phyloP scores from a whole-genome alignment of 169 alveolate species.

The Plasmodium vivax region DNA sequence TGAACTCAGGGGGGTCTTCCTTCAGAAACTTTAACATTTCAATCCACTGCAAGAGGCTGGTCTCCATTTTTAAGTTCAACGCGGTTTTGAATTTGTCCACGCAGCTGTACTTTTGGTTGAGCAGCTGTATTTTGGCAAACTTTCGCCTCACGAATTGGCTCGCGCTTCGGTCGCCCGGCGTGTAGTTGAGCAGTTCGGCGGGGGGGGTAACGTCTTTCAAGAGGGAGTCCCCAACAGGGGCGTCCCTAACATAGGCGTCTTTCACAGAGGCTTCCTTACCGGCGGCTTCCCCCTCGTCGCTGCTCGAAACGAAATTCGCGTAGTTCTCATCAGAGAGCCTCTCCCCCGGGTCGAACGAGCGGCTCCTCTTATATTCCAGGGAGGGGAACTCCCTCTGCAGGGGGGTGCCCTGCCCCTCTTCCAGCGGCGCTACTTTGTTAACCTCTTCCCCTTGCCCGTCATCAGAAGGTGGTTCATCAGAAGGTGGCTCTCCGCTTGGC shows the following conservation, averaged over 20 bases:
- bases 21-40: conserved; percentile 42
- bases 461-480: not conserved
- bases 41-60: conserved; percentile 55
- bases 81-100: conserved; percentile 35
- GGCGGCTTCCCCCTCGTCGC: conserved; percentile 48
- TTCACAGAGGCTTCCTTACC: not conserved
- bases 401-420: not conserved
- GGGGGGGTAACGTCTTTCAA: not conserved
- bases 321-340: conserved; percentile 17
- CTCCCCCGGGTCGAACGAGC: not conserved
- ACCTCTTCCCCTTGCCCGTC: not conserved
- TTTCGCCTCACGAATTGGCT: conserved; percentile 12
- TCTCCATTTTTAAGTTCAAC: conserved; percentile 19
- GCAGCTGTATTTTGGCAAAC: conserved; percentile 7
- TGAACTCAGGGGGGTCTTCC: conserved; percentile 31
- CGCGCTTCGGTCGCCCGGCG: not conserved
- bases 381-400: not conserved
- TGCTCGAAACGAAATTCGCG: conserved; percentile 39
- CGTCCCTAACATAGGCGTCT: not conserved
- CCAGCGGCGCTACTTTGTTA: not conserved
- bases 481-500: not conserved
- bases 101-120: conserved; percentile 43
- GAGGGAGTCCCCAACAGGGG: not conserved
- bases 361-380: conserved; percentile 8
- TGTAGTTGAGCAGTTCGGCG: not conserved